Percentiles rank a stretch among this genome's conserved stretches.
Evolutionary conservation across 495 filamentous ascomycete genomes (phyloP).

Genomic region (Daldinia grandis): DNA sequence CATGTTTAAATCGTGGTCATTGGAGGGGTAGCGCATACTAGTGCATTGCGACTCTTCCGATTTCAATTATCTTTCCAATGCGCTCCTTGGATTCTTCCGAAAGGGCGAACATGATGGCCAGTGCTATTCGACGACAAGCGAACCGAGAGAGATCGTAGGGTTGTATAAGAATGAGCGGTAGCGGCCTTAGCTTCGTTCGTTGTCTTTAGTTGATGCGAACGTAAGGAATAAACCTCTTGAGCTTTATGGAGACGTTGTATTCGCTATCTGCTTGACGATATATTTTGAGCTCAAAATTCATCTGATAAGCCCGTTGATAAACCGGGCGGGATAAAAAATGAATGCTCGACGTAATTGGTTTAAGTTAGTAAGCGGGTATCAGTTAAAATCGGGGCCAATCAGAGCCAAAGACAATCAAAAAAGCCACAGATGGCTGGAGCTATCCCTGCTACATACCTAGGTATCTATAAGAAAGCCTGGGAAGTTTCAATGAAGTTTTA

Average conservation of each 20-base stretch:
- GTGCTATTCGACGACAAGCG: background rate
- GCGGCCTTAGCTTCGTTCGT: background rate
- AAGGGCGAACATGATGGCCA: constrained; percentile 76
- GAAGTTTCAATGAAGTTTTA: constrained; percentile 9
- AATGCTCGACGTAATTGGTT: background rate
- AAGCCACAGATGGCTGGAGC: constrained; percentile 4
- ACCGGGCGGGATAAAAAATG: background rate
- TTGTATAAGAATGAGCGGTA: background rate
- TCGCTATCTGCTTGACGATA: background rate
- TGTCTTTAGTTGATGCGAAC: background rate
- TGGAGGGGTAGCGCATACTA: constrained; percentile 68
- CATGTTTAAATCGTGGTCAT: background rate
- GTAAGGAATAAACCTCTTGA: background rate
- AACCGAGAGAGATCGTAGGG: background rate
- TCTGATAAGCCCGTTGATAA: constrained; percentile 4
- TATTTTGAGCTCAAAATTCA: constrained; percentile 1
- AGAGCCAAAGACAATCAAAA: background rate
- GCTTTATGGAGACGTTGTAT: background rate
- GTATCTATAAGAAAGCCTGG: constrained; percentile 1
- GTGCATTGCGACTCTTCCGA: constrained; percentile 94
- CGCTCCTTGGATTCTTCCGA: constrained; percentile 99
- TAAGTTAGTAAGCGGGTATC: background rate
- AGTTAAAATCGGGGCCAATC: background rate
- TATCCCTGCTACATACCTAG: background rate
- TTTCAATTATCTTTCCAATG: constrained; percentile 92